Conservation (phyloP, 1,139 yeast genomes). For the Scheffersomyces quercinus region DNA sequence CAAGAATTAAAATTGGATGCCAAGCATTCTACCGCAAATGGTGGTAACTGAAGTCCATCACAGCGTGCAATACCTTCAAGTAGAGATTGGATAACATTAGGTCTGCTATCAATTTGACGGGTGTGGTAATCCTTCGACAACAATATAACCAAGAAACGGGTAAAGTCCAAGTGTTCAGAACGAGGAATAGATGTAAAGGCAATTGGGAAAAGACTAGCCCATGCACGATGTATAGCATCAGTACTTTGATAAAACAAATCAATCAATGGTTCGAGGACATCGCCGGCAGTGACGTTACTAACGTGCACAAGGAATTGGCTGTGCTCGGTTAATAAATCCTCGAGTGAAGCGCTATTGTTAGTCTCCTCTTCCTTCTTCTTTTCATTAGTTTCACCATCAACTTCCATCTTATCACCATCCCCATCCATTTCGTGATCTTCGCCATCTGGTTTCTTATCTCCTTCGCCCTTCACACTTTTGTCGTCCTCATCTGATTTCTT, state of each 20-base stretch:
- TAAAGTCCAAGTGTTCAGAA: slow-evolving; percentile 80
- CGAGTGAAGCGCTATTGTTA: too few relatives aligned
- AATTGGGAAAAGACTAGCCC: slow-evolving; percentile 83
- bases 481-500: slow-evolving; percentile 8
- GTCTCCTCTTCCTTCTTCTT: slow-evolving; percentile 14
- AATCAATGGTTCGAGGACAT: slow-evolving; percentile 67
- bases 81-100: slow-evolving; percentile 84
- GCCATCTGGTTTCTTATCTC: slow-evolving; percentile 15
- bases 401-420: slow-evolving; percentile 24
- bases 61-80: slow-evolving; percentile 79
- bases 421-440: background rate
- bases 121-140: slow-evolving; percentile 89
- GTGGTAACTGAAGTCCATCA: slow-evolving; percentile 80
- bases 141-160: slow-evolving; percentile 74
- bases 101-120: slow-evolving; percentile 82
- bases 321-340: slow-evolving; percentile 50
- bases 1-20: slow-evolving; percentile 89
- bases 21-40: slow-evolving; percentile 86
- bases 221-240: slow-evolving; percentile 76
- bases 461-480: slow-evolving; percentile 25
- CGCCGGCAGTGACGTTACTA: slow-evolving; percentile 53
- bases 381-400: slow-evolving; percentile 11
- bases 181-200: slow-evolving; percentile 73
- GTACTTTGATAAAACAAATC: slow-evolving; percentile 85
- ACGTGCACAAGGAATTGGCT: slow-evolving; percentile 47